Base-by-base conservation (phyloP, 2,329 filamentous ascomycete genomes). In the Rhinocladiella similis region DNA sequence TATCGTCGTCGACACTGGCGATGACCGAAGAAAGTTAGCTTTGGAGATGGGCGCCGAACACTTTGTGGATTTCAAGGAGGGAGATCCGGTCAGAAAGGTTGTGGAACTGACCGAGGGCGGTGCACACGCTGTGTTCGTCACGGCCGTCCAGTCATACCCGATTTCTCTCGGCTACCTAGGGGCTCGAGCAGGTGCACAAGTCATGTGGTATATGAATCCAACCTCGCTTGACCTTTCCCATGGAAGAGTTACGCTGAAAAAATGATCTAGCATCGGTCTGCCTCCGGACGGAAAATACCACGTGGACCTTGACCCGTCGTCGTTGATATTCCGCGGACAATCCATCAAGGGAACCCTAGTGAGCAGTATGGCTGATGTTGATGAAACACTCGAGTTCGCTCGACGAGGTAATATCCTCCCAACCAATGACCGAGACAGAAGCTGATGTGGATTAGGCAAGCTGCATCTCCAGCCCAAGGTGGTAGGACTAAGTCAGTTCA, bases 1-100 rank as follows among this genome's bases (percentile, higher is more conserved):
- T 2, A 80, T 84, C 47, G 82, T 81, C 12, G 74, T 84, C 19
- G 81, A 84, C 57, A 77, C 75, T 1, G 80, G 81, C 2, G 72
- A 70, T 1, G 71, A 71, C 3, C 81, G 82, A 63, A 70, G 73
- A 13, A 69, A 73, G 16, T 66, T 83, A 0, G 74, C 75, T 13
- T 51, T 77, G 48, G 69, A 74, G 49, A 75, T 82, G 65, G 82
- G 82, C 3, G 81, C 81, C 0, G 81, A 83, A 54, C 74, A 72
- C 1, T 84, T 82, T 66, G 70, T 84, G 14, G 81, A 83, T 66
- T 83, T 82, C 67, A 75, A 76, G 16, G 38, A 41, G 43, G 69
- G 68, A 35, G 14, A 70, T 51, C 57, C 68, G 2, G 63, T 71
- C 0, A 70, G 69, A 2, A 75, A 75, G 29, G 75, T 82, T 2